A percentile compares a stretch with the other conserved stretches of the same genome.
phyloP scores from a whole-genome alignment of 2,329 filamentous ascomycete species.

The Cercospora canescens region DNA sequence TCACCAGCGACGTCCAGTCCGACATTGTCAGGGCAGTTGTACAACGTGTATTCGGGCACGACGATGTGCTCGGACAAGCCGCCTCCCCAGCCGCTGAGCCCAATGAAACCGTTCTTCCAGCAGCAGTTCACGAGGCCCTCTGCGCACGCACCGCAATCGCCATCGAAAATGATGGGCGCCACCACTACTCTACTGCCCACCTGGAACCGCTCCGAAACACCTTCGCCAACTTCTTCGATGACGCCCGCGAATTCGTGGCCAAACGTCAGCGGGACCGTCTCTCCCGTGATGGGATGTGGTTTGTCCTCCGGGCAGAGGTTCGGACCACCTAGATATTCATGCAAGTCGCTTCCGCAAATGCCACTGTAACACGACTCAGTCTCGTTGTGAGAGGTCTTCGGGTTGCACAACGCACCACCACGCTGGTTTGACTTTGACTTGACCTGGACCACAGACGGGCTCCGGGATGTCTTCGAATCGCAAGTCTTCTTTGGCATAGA shows the following conservation, averaged over 20 bases:
- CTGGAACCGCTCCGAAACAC: slow-evolving; percentile 47
- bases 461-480: slow-evolving; percentile 37
- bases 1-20: slow-evolving; percentile 51
- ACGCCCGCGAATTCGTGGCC: slow-evolving; percentile 56
- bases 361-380: slow-evolving; percentile 13
- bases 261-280: slow-evolving; percentile 53
- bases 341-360: slow-evolving; percentile 30
- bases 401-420: slow-evolving; percentile 35
- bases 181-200: slow-evolving; percentile 48
- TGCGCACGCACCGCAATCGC: slow-evolving; percentile 53
- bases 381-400: not conserved
- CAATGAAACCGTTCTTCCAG: slow-evolving; percentile 56
- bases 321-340: slow-evolving; percentile 39
- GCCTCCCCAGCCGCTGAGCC: slow-evolving; percentile 55
- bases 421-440: slow-evolving; percentile 39
- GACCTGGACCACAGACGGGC: slow-evolving; percentile 35
- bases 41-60: slow-evolving; percentile 48
- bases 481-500: slow-evolving; percentile 39
- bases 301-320: slow-evolving; percentile 46
- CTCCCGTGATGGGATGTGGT: slow-evolving; percentile 57
- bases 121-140: slow-evolving; percentile 57
- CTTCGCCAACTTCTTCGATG: slow-evolving; percentile 54
- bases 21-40: slow-evolving; percentile 53
- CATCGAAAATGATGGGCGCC: slow-evolving; percentile 56
- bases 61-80: slow-evolving; percentile 55